Evolutionary conservation across 2,329 filamentous ascomycete species (phyloP).

Genomic region (Penicillium sp.): DNA sequence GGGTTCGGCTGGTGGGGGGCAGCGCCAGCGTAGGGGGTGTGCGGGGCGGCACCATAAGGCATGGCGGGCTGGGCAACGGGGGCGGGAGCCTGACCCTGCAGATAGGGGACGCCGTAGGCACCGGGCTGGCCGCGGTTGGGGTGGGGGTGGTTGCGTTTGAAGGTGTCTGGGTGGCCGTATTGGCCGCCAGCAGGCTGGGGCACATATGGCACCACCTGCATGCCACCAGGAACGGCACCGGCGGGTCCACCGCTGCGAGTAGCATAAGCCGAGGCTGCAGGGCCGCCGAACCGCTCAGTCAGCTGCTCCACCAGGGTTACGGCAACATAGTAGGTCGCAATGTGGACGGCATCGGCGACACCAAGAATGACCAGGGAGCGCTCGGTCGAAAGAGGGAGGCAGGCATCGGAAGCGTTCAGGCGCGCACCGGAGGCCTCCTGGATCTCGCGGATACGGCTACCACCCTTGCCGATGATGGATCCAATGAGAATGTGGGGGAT

Average conservation of each 20-base stretch:
- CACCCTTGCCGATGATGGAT: conserved; percentile 97
- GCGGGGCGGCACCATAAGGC: conserved; percentile 79
- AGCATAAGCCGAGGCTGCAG: conserved; percentile 95
- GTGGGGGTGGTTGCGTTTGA: conserved; percentile 74
- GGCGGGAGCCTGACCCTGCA: conserved; percentile 67
- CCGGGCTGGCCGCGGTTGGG: conserved; percentile 77
- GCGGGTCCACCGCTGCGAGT: conserved; percentile 92
- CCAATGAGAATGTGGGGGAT: conserved; percentile 97
- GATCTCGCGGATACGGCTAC: conserved; percentile 95
- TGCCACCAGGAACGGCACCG: conserved; percentile 91
- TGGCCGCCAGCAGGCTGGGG: conserved; percentile 92
- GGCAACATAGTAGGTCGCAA: conserved; percentile 97
- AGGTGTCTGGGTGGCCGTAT: conserved; percentile 89
- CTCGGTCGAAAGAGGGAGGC: conserved; percentile 92
- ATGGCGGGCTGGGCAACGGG: conserved; percentile 70
- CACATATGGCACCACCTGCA: conserved; percentile 98
- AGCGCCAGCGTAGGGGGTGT: conserved; percentile 76
- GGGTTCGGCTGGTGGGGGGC: conserved; percentile 78
- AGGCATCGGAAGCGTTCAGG: conserved; percentile 94
- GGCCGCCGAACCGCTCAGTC: conserved; percentile 93
- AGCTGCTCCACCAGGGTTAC: conserved; percentile 98
- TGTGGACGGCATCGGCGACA: conserved; percentile 97
- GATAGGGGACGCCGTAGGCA: conserved; percentile 72
- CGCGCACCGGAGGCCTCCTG: conserved; percentile 96
- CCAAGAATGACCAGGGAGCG: conserved; percentile 97